A percentile compares a stretch with the other conserved stretches of the same genome.
phyloP scores from a whole-genome alignment of 345 rosid species.

The Cochlearia excelsa region DNA sequence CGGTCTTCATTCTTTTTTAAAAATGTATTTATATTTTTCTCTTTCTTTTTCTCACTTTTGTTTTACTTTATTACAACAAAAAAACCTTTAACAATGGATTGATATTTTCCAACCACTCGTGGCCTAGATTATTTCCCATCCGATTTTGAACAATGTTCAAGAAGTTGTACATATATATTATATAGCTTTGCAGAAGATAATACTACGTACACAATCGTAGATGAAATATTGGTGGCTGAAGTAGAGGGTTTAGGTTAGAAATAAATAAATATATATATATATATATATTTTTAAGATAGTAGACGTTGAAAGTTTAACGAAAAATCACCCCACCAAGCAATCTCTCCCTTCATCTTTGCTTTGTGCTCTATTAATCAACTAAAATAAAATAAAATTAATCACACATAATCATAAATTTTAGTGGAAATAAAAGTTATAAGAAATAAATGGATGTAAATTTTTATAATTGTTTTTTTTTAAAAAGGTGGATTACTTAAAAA shows the following conservation, averaged over 20 bases:
- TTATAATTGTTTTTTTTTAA: background rate
- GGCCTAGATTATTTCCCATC: background rate
- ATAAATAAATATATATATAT: constrained; percentile 12
- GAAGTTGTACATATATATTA: constrained; percentile 12
- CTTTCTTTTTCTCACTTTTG: too few relatives aligned
- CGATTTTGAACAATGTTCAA: constrained; percentile 21
- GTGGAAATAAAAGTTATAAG: background rate
- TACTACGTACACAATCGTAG: constrained; percentile 18
- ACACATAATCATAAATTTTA: background rate
- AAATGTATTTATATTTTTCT: too few relatives aligned
- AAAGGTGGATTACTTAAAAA: constrained; percentile 47
- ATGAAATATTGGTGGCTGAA: constrained; percentile 41
- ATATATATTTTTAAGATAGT: constrained; percentile 18
- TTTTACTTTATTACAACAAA: too few relatives aligned
- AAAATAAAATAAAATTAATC: background rate
- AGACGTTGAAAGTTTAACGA: constrained; percentile 75
- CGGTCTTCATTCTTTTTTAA: too few relatives aligned
- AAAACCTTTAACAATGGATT: too few relatives aligned
- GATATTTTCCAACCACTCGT: too few relatives aligned
- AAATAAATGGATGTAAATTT: constrained; percentile 7
- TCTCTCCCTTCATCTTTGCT: constrained; percentile 25
- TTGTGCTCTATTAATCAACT: constrained; percentile 5
- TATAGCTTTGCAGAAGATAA: constrained; percentile 15
- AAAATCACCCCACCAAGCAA: constrained; percentile 67
- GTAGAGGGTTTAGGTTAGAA: constrained; percentile 57